Evolutionary conservation across 805 yeast genomes (phyloP), one percentile per base, ranked within the genome.

Genomic region (Spathaspora hagerdaliae): DNA sequence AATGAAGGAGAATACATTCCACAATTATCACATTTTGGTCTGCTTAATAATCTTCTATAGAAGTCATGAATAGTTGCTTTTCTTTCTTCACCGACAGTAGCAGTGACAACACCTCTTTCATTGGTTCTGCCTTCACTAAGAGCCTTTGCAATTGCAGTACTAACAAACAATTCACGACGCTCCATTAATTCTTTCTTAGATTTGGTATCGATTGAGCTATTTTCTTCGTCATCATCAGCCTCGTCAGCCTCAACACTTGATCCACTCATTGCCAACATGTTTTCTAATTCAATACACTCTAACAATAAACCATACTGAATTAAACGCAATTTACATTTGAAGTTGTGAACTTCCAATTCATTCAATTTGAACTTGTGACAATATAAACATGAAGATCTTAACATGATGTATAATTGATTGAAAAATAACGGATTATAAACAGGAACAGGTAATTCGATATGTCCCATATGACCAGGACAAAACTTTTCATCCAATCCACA

Each of bases 381-480:
- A 69, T 82, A 90, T 43, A 94, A 74, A 77, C 99, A 94, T 14
- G 91, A 68, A 38, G 90, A 77, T 63, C 98, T 78, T 60, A 95
- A 74, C 57, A 85, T 82, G 49, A 87, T 78, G 73, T 84, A 94
- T 75, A 94, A 73, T 67, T 92, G 97, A 60, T 82, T 81, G 80
- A 95, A 94, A 60, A 95, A 94, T 55, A 94, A 69, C 14, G 99
- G 98, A 63, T 89, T 92, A 74, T 89, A 94, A 38, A 88, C 95
- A 4, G 98, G 96, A 36, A 90, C 84, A 6, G 99, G 99, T 52
- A 94, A 77, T 64, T 92, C 97, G 52, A 94, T 90, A 65, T 94
- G 99, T 50, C 99, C 99, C 65, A 90, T 89, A 65, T 94, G 99
- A 39, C 99, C 99, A 4, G 97, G 97, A 72, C 99, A 94, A 56